Evolutionary conservation across 2,329 filamentous ascomycete species (phyloP), one percentile per base, ranked within the genome.

Genomic region (Aspergillus sp.): DNA sequence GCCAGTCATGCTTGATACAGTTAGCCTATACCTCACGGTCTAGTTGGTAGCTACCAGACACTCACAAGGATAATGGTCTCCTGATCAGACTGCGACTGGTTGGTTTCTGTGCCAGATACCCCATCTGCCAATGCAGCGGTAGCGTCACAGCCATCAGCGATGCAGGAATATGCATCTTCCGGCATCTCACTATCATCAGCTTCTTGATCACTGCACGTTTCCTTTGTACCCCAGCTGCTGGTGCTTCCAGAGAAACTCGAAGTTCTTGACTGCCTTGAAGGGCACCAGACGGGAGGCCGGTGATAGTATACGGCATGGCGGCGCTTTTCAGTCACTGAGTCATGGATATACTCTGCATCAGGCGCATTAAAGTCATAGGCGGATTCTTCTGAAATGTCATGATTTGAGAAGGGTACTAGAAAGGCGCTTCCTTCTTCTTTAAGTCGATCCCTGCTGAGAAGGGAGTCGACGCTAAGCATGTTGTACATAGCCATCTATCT

Each of bases 241-340:
- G 25, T n/a, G 23, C 47, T n/a, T 30, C 15, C 25, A 19, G 25
- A 50, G 7, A 30, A 6, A 50, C 15, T 19, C 21, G 57, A 60
- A 19, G 49, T 51, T 27, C 42, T 41, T 27, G 56, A 25, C 32
- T 58, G 60, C 17, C 21, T 54, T 3, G 64, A 56, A 23, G 66
- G 62, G 38, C 57, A 65, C 66, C 69, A 73, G 11, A 74, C 67
- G 1, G 72, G 69, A 32, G 72, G 72, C 19, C 73, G 68, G 58
- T 70, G 65, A 50, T 71, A 68, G 56, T 76, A 75, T 49, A 72
- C 66, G 1, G 66, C 71, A 59, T 70, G 72, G 21, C 73, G 71
- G 60, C 72, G 68, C 52, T 59, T 67, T 47, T 50, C 61, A 23
- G 63, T 54, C 32, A 72, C 58, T 8, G 71, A 70, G 49, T 67